Evolutionary conservation across 2,329 filamentous ascomycete species (phyloP).

Genomic region (Aspergillus costaricaensis): DNA sequence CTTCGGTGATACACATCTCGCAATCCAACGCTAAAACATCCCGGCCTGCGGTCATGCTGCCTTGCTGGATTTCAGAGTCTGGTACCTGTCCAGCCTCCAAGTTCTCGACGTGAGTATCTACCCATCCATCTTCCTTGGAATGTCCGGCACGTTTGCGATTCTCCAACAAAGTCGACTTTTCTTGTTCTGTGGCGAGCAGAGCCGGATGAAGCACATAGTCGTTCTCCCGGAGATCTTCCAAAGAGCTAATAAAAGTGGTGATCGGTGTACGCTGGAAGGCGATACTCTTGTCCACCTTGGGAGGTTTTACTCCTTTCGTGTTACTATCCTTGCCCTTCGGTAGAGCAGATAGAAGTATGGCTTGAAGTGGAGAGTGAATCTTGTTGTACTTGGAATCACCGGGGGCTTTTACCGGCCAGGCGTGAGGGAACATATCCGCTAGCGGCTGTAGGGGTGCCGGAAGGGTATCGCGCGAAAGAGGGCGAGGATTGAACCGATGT

Average conservation of each 20-base stretch:
- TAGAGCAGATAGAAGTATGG: conserved; percentile 75
- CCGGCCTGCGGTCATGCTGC: conserved; percentile 80
- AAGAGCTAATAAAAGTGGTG: conserved; percentile 72
- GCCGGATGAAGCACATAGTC: conserved; percentile 84
- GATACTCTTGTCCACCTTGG: conserved; percentile 66
- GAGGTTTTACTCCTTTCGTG: conserved; percentile 59
- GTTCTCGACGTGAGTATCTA: conserved; percentile 70
- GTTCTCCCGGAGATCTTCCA: conserved; percentile 76
- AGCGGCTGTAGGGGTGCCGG: conserved; percentile 64
- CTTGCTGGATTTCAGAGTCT: conserved; percentile 71
- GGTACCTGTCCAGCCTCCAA: conserved; percentile 69
- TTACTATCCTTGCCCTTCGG: conserved; percentile 71
- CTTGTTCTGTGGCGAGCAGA: conserved; percentile 60
- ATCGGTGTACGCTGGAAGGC: conserved; percentile 78
- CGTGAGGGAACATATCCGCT: conserved; percentile 77
- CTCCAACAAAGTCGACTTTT: conserved; percentile 56
- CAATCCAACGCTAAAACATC: conserved; percentile 84
- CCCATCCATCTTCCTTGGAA: conserved; percentile 69
- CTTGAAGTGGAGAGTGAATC: conserved; percentile 83
- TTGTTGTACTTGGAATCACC: conserved; percentile 79
- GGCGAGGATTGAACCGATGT: conserved; percentile 36
- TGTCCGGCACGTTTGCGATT: conserved; percentile 55
- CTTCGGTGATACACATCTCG: conserved; percentile 92
- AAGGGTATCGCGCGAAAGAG: conserved; percentile 33
- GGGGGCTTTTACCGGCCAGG: conserved; percentile 87